These are phyloP conservation scores for Rhizoctonia solani DNA, from an alignment of 1,284 basidiomycete species.

Conservation along the genomic window DNA sequence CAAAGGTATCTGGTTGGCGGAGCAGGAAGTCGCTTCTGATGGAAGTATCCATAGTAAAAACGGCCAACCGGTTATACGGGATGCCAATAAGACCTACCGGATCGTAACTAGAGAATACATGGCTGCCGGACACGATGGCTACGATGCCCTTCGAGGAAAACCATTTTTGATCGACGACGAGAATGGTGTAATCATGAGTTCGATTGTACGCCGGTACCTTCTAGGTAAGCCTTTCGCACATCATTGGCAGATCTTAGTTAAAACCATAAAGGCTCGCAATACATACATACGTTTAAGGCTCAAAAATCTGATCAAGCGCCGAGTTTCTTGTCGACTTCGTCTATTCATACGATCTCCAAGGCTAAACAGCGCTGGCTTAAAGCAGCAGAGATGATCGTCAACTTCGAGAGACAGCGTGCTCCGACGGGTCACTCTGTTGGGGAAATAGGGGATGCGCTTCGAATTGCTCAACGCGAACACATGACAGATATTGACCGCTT, in stretches of 20 bases:
- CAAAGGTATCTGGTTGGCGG: conserved; percentile 67
- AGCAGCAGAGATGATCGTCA: conserved; percentile 24
- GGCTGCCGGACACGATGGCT: conserved; percentile 66
- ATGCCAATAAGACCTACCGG: conserved; percentile 61
- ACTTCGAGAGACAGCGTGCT: conserved; percentile 28
- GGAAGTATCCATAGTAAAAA: conserved; percentile 44
- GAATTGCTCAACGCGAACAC: conserved; percentile 67
- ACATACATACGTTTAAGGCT: conserved; percentile 59
- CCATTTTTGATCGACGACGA: conserved; percentile 83
- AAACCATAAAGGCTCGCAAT: conserved; percentile 59
- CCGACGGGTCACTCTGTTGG: conserved; percentile 19
- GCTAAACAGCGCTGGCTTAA: conserved; percentile 30
- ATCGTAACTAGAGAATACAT: conserved; percentile 40
- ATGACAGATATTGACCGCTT: conserved; percentile 78
- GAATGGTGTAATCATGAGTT: conserved; percentile 78
- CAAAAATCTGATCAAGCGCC: not conserved
- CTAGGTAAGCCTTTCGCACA: conserved; percentile 57
- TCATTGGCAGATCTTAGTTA: not conserved
- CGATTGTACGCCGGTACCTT: conserved; percentile 82
- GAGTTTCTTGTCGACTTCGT: conserved; percentile 3
- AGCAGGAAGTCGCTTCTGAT: conserved; percentile 50
- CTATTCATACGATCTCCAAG: conserved; percentile 15
- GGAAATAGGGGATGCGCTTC: conserved; percentile 55
- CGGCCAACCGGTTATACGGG: conserved; percentile 48
- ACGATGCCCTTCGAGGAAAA: conserved; percentile 67